A percentile compares a stretch with the other conserved stretches of the same genome.
Conservation (phyloP, 345 rosid genomes). For the Toxicodendron radicans region DNA sequence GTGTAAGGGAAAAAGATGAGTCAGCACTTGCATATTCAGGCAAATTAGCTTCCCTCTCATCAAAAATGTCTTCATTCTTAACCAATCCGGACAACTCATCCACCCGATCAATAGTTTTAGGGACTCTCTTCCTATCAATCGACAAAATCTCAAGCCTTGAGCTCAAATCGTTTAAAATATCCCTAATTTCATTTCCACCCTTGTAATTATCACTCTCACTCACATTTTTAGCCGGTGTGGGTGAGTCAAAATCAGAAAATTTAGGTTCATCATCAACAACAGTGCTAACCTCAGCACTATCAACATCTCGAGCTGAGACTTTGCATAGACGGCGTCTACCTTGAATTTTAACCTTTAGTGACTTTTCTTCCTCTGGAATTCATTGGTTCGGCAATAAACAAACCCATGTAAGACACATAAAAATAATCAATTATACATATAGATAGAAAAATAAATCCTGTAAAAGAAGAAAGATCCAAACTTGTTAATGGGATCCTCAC, state of each 20-base stretch:
- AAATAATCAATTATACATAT: background rate
- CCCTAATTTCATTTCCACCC: constrained; percentile 59
- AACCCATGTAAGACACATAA: constrained; percentile 12
- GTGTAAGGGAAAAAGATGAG: constrained; percentile 45
- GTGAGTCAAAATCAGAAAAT: constrained; percentile 68
- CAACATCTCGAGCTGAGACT: constrained; percentile 44
- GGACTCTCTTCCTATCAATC: constrained; percentile 54
- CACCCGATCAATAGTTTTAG: constrained; percentile 28
- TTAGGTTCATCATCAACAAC: constrained; percentile 34
- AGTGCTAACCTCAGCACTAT: constrained; percentile 16
- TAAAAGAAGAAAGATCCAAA: background rate
- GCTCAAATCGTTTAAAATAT: constrained; percentile 74
- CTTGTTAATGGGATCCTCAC: background rate
- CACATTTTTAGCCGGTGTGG: constrained; percentile 35
- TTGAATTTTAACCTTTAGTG: constrained; percentile 44
- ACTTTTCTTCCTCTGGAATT: constrained; percentile 38
- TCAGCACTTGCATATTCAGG: constrained; percentile 44
- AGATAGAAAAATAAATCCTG: background rate
- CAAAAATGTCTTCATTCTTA: constrained; percentile 11
- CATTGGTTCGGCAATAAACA: constrained; percentile 15
- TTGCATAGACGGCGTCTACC: constrained; percentile 63
- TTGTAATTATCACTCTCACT: constrained; percentile 21
- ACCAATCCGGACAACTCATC: constrained; percentile 20
- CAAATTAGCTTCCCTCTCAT: constrained; percentile 19
- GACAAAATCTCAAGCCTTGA: constrained; percentile 75